A percentile compares a stretch with the other conserved stretches of the same genome.
phyloP scores from a whole-genome alignment of 345 rosid genomes.

The Cardamine resedifolia region DNA sequence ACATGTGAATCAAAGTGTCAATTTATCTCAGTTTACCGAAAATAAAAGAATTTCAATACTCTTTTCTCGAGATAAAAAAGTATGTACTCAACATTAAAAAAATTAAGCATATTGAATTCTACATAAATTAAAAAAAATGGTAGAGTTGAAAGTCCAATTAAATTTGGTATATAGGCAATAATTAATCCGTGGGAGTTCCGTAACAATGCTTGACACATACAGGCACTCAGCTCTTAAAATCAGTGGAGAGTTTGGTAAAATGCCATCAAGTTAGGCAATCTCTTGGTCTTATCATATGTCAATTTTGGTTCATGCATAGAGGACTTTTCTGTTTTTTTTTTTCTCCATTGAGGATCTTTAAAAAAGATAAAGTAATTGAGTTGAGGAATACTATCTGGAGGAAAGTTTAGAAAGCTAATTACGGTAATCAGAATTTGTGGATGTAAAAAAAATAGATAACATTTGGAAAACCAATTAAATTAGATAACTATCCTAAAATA shows the following conservation, averaged over 20 bases:
- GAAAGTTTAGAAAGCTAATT: too few species aligned
- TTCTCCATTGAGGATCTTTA: too few species aligned
- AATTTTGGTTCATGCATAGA: not conserved
- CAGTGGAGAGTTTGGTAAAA: conserved; percentile 16
- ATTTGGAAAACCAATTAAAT: too few species aligned
- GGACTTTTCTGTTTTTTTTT: too few species aligned
- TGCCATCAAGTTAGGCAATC: conserved; percentile 13
- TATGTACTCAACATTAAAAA: too few species aligned
- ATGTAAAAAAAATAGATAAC: too few species aligned
- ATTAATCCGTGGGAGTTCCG: not conserved
- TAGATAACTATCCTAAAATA: too few species aligned
- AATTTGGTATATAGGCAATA: conserved; percentile 16
- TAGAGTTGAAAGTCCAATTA: not conserved
- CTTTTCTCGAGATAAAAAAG: not conserved
- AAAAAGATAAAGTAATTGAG: too few species aligned
- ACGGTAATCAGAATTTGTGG: too few species aligned
- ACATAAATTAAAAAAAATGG: not conserved
- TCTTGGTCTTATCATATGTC: not conserved
- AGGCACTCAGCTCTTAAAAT: not conserved
- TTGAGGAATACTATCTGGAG: too few species aligned
- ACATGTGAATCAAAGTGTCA: not conserved
- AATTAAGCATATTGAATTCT: not conserved
- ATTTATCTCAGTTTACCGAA: not conserved
- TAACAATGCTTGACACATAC: not conserved
- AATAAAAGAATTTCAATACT: not conserved